phyloP scores from a whole-genome alignment of 2,329 filamentous ascomycete species.

The Acarospora socialis region DNA sequence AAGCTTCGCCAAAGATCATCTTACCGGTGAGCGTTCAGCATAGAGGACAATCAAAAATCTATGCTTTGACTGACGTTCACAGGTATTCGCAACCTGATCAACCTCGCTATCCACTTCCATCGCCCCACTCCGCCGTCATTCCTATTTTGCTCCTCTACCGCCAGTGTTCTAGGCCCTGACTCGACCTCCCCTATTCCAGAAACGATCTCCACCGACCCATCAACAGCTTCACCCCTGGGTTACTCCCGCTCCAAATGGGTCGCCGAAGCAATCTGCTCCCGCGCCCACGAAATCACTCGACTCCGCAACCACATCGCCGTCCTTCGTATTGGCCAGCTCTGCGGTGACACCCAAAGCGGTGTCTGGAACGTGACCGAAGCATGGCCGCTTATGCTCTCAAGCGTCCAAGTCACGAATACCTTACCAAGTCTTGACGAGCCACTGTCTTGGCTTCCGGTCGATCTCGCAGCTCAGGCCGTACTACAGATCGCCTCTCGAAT shows the following conservation, averaged over 20 bases:
- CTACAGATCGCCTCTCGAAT: slow-evolving; percentile 17
- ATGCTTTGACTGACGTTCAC: too few species aligned
- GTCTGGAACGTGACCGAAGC: slow-evolving; percentile 39
- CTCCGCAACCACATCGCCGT: slow-evolving; percentile 28
- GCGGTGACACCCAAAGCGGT: slow-evolving; percentile 33
- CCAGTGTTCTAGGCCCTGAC: slow-evolving; percentile 25
- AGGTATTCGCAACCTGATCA: slow-evolving; percentile 36
- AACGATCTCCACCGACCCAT: slow-evolving; percentile 19
- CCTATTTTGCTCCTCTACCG: slow-evolving; percentile 39
- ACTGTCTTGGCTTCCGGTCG: slow-evolving; percentile 30
- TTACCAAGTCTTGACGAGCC: slow-evolving; percentile 31
- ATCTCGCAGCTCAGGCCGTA: slow-evolving; percentile 26
- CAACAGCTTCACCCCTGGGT: slow-evolving; percentile 32
- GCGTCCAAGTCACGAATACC: slow-evolving; percentile 28
- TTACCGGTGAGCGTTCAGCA: too few species aligned
- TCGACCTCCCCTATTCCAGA: slow-evolving; percentile 26
- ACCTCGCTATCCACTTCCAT: slow-evolving; percentile 26
- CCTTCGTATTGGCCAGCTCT: slow-evolving; percentile 37
- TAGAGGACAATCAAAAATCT: too few species aligned
- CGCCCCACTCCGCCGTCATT: slow-evolving; percentile 20
- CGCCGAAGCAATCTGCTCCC: slow-evolving; percentile 38
- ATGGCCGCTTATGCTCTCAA: slow-evolving; percentile 38
- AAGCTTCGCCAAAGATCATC: slow-evolving; percentile 41
- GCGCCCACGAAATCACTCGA: slow-evolving; percentile 20
- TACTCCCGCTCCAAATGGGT: slow-evolving; percentile 47